Percentiles rank a stretch among this genome's conserved stretches.
Evolutionary conservation across 78 protist species (phyloP).

Genomic region (Salpingoeca rosetta): DNA sequence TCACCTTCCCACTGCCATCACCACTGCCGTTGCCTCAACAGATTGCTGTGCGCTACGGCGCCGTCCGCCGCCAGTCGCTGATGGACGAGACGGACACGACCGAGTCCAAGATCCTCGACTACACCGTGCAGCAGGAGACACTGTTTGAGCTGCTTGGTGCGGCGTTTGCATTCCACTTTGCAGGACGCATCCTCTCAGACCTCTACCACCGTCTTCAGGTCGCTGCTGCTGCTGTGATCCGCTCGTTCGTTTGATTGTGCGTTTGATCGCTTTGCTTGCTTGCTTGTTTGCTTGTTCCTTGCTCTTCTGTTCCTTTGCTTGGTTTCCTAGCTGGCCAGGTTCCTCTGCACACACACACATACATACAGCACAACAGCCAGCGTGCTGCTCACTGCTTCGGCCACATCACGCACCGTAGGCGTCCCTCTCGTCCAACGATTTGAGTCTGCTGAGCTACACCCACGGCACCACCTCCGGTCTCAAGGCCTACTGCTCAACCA

Average conservation of each 20-base stretch:
- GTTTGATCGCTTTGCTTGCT: no score
- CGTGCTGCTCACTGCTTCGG: no score
- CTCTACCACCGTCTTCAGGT: slow-evolving; percentile 10
- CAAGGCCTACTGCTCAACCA: slow-evolving; percentile 44
- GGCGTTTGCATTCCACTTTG: slow-evolving; percentile 21
- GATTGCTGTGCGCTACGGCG: slow-evolving; percentile 45
- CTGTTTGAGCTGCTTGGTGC: slow-evolving; percentile 31
- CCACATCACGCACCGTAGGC: no score
- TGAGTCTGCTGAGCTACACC: slow-evolving; percentile 36
- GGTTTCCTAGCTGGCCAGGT: no score
- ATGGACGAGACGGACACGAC: not conserved
- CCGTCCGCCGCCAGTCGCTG: slow-evolving; percentile 38
- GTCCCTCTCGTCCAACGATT: slow-evolving; percentile 6
- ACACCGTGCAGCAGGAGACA: slow-evolving; percentile 24
- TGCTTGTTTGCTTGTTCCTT: no score
- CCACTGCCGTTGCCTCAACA: not conserved
- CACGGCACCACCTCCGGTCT: slow-evolving; percentile 68
- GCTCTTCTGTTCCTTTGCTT: no score
- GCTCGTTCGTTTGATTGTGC: not conserved
- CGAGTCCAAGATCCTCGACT: slow-evolving; percentile 37
- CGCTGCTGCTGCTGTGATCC: not conserved
- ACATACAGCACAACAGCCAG: no score
- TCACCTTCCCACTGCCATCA: no score
- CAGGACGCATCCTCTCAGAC: slow-evolving; percentile 7
- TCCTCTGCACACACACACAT: no score